Evolutionary conservation across 2,329 filamentous ascomycete genomes (phyloP), one percentile per base, ranked within the genome.

Genomic region (Neonectria hederae): DNA sequence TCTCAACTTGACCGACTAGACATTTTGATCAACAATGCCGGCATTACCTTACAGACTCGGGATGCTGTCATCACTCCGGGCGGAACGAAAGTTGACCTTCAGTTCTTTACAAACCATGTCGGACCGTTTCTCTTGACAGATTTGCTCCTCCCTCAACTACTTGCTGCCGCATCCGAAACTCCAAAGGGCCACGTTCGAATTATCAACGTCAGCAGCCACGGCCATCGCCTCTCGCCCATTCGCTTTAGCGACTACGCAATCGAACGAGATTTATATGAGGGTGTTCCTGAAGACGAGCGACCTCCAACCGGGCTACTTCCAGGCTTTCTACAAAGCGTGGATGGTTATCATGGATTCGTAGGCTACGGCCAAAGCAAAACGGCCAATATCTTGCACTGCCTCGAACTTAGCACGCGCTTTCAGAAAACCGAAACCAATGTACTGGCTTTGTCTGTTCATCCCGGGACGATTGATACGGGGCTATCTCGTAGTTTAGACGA

Each of bases 181-280:
- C 24, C 11, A 4, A 51, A 48, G 8, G 49, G 51, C 28, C 62
- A 61, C 7, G 71, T 77, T 0, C 74, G 81, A 0, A 63, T 86
- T 8, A 77, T 86, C 21, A 83, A 78, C 63, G 72, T 86, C 8
- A 78, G 77, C 26, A 84, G 82, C 67, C 73, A 79, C 32, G 83
- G 82, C 2, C 78, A 85, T 65, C 75, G 79, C 6, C 52, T 84
- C 13, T 72, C 74, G 2, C 79, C 79, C 1, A 71, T 85, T 17
- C 74, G 81, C 3, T 84, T 80, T 63, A 74, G 76, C 48, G 82
- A 85, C 68, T 79, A 75, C 42, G 81, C 83, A 35, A 84, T 84
- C 63, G 32, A 56, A 24, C 13, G 21, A 0, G 60, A 56, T 6
- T 13, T 65, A 5, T 65, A 63, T 5, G 32, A 59, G 19, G 63